Evolutionary conservation across 805 yeast species (phyloP), one percentile per base, ranked within the genome.

Genomic region (Kuraishia capsulata): DNA sequence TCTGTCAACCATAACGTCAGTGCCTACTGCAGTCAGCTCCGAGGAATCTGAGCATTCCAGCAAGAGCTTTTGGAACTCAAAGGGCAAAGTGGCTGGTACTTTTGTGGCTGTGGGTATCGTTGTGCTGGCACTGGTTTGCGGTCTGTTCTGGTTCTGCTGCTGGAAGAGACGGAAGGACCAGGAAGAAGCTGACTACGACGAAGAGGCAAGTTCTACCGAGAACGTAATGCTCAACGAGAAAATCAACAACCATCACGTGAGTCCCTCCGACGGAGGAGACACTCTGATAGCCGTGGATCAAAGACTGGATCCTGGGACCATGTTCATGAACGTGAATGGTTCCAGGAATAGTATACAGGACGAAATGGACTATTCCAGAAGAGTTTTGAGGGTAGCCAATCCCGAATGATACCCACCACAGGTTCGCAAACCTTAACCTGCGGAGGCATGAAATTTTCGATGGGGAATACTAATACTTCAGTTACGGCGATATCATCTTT

Each of bases 61-160:
- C 8, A 51, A 49, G 16, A 62, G 78, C 3, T 86, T 81, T 52
- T 86, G 82, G 67, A 66, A 69, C 41, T 63, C 75, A 35, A 74
- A 73, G 34, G 94, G 90, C 0, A 82, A 81, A 52, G 92, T 86
- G 1, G 94, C 89, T 0, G 96, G 94, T 3, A 82, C 87, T 0
- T 86, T 86, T 58, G 76, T 82, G 2, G 88, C 74, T 0, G 92
- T 86, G 14, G 95, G 89, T 1, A 48, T 86, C 1, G 78, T 79
- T 1, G 71, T 61, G 1, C 48, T 74, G 0, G 67, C 67, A 1
- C 35, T 78, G 1, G 36, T 80, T 1, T 47, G 60, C 0, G 60
- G 65, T 1, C 43, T 80, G 43, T 42, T 69, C 49, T 61, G 72
- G 60, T 55, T 69, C 28, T 44, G 64, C 26, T 47, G 63, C 44